A percentile compares a stretch with the other conserved stretches of the same genome.
Evolutionary conservation across 331 rosid species (phyloP).

Genomic region (Stylosanthes scabra): DNA sequence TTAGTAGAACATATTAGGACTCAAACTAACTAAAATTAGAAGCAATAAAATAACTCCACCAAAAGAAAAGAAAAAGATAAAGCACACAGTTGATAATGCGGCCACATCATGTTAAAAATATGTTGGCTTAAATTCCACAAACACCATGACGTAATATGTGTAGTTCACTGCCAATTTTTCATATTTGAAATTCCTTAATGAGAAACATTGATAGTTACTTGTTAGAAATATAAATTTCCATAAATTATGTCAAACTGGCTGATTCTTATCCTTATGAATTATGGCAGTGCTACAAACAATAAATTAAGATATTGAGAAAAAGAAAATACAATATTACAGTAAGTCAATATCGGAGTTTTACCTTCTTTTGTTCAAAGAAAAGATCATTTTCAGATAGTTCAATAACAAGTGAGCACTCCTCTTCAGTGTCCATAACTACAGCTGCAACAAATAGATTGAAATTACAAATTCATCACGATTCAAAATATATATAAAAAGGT

Average conservation of each 20-base stretch:
- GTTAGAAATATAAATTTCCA: slow-evolving; percentile 11
- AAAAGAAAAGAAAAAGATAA: slow-evolving; percentile 13
- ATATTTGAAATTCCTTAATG: slow-evolving; percentile 30
- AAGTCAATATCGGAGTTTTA: slow-evolving; percentile 25
- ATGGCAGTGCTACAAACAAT: slow-evolving; percentile 11
- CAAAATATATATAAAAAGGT: background rate
- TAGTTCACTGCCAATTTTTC: slow-evolving; percentile 21
- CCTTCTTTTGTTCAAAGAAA: slow-evolving; percentile 72
- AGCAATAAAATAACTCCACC: background rate
- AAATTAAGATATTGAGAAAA: slow-evolving; percentile 19
- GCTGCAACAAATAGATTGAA: slow-evolving; percentile 49
- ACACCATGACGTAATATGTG: slow-evolving; percentile 9
- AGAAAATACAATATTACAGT: background rate
- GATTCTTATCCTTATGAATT: slow-evolving; percentile 1
- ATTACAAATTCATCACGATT: slow-evolving; percentile 33
- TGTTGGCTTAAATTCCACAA: slow-evolving; percentile 15
- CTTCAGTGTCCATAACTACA: slow-evolving; percentile 39
- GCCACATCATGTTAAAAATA: slow-evolving; percentile 20
- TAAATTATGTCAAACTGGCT: slow-evolving; percentile 13
- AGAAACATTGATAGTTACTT: slow-evolving; percentile 20
- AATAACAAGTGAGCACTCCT: slow-evolving; percentile 59
- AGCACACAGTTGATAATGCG: background rate
- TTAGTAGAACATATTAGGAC: slow-evolving; percentile 23
- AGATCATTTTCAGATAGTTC: slow-evolving; percentile 66
- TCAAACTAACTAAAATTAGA: background rate